Conservation (phyloP, 2,329 filamentous ascomycete species). For the Dendrostoma leiphaemia region DNA sequence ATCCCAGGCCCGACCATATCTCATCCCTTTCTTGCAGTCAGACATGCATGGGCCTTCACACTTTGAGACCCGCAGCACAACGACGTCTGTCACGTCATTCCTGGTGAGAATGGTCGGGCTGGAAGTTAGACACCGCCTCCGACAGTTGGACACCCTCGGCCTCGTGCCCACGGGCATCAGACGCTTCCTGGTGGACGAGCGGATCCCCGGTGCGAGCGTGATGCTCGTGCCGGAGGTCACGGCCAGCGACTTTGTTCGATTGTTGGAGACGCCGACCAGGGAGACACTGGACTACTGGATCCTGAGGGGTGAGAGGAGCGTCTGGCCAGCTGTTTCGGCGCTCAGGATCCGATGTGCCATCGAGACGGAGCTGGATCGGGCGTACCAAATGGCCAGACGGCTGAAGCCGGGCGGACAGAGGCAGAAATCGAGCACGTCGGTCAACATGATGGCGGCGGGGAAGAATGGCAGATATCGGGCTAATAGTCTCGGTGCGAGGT, state of each 20-base stretch:
- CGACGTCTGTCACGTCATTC: conserved; percentile 55
- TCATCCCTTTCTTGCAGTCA: conserved; percentile 79
- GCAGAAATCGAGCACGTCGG: conserved; percentile 39
- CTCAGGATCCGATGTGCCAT: conserved; percentile 79
- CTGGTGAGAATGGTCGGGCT: conserved; percentile 68
- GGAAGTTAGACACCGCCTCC: conserved; percentile 76
- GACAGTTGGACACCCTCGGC: conserved; percentile 76
- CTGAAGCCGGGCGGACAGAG: conserved; percentile 51
- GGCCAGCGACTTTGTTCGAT: conserved; percentile 67
- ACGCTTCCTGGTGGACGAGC: conserved; percentile 79
- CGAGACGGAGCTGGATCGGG: conserved; percentile 82
- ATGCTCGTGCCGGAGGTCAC: conserved; percentile 80
- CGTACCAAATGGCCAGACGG: conserved; percentile 76
- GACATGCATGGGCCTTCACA: conserved; percentile 75
- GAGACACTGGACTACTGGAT: conserved; percentile 84
- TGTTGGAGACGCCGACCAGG: conserved; percentile 80
- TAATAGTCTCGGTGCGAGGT: conserved; percentile 21
- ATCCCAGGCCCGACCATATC: conserved; percentile 85
- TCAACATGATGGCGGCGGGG: conserved; percentile 18
- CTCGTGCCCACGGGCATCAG: conserved; percentile 68
- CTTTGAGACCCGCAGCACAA: conserved; percentile 56
- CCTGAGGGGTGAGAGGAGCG: conserved; percentile 75
- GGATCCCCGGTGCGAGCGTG: conserved; percentile 72
- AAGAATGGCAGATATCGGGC: conserved; percentile 21
- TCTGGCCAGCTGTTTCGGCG: conserved; percentile 86